Evolutionary conservation across 768 basidiomycete species (phyloP).

Genomic region (Hericium erinaceus): DNA sequence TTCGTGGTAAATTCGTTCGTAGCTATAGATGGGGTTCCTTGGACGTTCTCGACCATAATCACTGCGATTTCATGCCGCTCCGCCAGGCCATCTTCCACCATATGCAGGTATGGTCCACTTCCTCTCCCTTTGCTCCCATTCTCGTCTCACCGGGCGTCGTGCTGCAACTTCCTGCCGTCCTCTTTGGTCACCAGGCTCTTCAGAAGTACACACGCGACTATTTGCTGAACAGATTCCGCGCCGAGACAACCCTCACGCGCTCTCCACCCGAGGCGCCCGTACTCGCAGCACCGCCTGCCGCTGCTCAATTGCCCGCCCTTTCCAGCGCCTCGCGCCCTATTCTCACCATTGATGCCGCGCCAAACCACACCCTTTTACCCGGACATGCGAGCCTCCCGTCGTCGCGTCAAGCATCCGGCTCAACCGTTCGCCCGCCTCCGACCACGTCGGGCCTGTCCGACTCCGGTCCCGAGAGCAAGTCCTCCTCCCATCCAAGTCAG

Average conservation of each 20-base stretch:
- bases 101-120: conserved; percentile 59
- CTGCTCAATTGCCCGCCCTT: conserved; percentile 34
- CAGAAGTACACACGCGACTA: conserved; percentile 81
- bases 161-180: neutral
- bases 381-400: conserved; percentile 18
- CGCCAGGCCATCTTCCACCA: conserved; percentile 78
- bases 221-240: conserved; percentile 69
- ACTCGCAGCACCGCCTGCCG: conserved; percentile 10
- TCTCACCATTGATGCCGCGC: conserved; percentile 12
- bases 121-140: conserved; percentile 8
- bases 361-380: conserved; percentile 3
- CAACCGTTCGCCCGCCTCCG: conserved; percentile 9
- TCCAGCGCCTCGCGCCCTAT: conserved; percentile 9
- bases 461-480: conserved; percentile 19
- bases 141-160: conserved; percentile 2
- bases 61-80: conserved; percentile 74
- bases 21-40: conserved; percentile 79
- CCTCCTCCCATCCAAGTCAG: conserved; percentile 28
- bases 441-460: conserved; percentile 11
- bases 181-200: conserved; percentile 46
- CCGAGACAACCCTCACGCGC: conserved; percentile 26
- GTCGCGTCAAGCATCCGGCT: conserved; percentile 35
- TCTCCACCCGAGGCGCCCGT: neutral
- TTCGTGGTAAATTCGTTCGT: conserved; percentile 57
- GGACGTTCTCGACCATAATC: conserved; percentile 68